Evolutionary conservation across 805 yeast species (phyloP), one percentile per base, ranked within the genome.

Genomic region (Cyberlindnera galapagoensis): DNA sequence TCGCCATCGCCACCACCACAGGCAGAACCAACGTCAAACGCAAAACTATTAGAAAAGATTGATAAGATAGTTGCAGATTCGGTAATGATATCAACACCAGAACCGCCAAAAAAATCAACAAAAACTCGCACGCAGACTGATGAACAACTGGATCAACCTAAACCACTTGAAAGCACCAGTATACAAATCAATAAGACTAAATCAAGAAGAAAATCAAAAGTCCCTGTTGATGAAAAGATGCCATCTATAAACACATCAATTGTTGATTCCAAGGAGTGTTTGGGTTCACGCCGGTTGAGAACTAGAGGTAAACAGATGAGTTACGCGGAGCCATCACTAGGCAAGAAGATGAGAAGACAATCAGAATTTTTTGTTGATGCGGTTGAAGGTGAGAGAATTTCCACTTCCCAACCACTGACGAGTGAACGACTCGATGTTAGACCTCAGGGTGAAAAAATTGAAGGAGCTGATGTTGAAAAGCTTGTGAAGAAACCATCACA

Each of bases 281-380:
- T 33, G 33, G 37, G 42, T 14, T 30, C 50, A 3, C 47, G 63
- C 32, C 44, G 69, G 24, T 59, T 80, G 30, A 56, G 75, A 35
- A 63, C 85, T 16, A 59, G 75, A 15, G 68, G 75, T 4, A 73
- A 69, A 36, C 66, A 69, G 9, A 73, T 84, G 6, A 73, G 76
- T 51, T 84, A 84, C 46, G 74, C 75, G 13, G 63, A 75, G 21
- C 86, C 87, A 1, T 75, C 88, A 2, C 54, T 80, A 33, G 62
- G 81, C 24, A 71, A 68, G 11, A 82, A 81, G 49, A 67, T 80
- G 78, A 69, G 94, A 49, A 65, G 90, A 42, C 75, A 74, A 21
- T 63, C 76, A 0, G 79, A 62, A 19, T 65, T 67, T 40, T 58
- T 76, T 26, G 74, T 73, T 3, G 83, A 75, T 52, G 87, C 87